These are phyloP conservation scores for Epichloe gansuensis DNA, from an alignment of 2,329 filamentous ascomycete genomes.

Conservation along the genomic window DNA sequence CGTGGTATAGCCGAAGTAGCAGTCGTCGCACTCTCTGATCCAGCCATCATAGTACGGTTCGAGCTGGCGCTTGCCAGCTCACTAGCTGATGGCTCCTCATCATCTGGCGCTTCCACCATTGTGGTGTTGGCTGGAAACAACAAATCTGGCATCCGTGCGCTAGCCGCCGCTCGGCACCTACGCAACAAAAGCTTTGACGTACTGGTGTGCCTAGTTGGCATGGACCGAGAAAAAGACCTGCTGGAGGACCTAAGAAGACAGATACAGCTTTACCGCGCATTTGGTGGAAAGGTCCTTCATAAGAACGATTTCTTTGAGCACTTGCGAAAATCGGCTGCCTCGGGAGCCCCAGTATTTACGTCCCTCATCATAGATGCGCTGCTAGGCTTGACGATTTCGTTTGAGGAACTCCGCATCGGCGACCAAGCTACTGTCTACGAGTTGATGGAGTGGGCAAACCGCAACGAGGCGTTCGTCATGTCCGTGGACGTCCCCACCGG, in stretches of 20 bases:
- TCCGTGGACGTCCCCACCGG: conserved; percentile 88
- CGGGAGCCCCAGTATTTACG: conserved; percentile 38
- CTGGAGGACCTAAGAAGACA: conserved; percentile 72
- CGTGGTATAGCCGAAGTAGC: conserved; percentile 79
- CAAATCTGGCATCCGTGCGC: conserved; percentile 69
- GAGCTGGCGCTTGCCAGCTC: conserved; percentile 28
- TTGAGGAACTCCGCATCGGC: conserved; percentile 73
- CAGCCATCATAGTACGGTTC: conserved; percentile 42
- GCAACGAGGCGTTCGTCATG: conserved; percentile 68
- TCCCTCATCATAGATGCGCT: conserved; percentile 86
- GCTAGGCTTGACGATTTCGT: conserved; percentile 73
- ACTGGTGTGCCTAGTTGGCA: conserved; percentile 70
- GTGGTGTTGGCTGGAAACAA: conserved; percentile 94
- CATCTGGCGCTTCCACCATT: conserved; percentile 26
- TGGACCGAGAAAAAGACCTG: conserved; percentile 70
- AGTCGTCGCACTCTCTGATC: conserved; percentile 52
- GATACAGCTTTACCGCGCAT: conserved; percentile 68
- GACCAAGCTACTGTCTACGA: conserved; percentile 78
- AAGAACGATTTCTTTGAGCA: conserved; percentile 51
- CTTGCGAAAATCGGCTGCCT: conserved; percentile 32
- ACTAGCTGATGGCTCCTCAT: conserved; percentile 15
- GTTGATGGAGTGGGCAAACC: conserved; percentile 87
- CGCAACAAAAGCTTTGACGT: conserved; percentile 72
- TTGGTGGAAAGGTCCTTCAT: conserved; percentile 59
- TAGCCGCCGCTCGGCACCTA: conserved; percentile 77